A percentile compares a stretch with the other conserved stretches of the same genome.
phyloP scores from a whole-genome alignment of 176 grass and related monocot genomes.

The Chloris gayana region DNA sequence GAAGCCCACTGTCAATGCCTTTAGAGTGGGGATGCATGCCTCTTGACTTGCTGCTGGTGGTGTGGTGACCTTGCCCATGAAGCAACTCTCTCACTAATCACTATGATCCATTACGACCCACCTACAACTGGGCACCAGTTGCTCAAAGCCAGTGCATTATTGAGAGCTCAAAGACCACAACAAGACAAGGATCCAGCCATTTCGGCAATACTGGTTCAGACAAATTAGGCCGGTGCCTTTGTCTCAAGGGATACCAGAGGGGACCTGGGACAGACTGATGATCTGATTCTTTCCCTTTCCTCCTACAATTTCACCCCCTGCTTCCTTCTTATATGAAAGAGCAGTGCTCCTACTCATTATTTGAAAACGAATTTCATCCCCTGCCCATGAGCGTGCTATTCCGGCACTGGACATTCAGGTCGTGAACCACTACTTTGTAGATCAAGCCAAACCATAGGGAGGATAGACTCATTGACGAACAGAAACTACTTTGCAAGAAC shows the following conservation, averaged over 20 bases:
- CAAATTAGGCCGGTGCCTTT: slow-evolving; percentile 22
- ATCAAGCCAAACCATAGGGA: slow-evolving; percentile 10
- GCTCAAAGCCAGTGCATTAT: slow-evolving; percentile 9
- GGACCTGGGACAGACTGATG: background rate
- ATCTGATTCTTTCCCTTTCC: slow-evolving; percentile 15
- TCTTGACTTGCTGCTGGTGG: slow-evolving; percentile 40
- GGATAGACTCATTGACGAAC: no score
- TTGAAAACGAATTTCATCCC: no score
- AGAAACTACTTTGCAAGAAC: no score
- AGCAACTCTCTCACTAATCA: slow-evolving; percentile 37
- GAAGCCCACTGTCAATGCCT: slow-evolving; percentile 49
- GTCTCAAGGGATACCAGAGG: slow-evolving; percentile 27
- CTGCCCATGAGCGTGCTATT: background rate
- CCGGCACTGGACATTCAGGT: slow-evolving; percentile 29
- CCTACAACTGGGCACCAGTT: background rate
- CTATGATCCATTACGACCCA: no score
- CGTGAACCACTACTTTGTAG: background rate
- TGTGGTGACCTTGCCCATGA: slow-evolving; percentile 41
- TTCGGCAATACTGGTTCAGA: slow-evolving; percentile 11
- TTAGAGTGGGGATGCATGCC: slow-evolving; percentile 45
- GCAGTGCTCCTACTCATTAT: no score
- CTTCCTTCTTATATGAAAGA: no score
- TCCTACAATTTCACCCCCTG: background rate
- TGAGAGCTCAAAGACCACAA: slow-evolving; percentile 12
- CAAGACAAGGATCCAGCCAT: slow-evolving; percentile 6